Conservation (phyloP, 331 rosid species). For the Arachis monticola region DNA sequence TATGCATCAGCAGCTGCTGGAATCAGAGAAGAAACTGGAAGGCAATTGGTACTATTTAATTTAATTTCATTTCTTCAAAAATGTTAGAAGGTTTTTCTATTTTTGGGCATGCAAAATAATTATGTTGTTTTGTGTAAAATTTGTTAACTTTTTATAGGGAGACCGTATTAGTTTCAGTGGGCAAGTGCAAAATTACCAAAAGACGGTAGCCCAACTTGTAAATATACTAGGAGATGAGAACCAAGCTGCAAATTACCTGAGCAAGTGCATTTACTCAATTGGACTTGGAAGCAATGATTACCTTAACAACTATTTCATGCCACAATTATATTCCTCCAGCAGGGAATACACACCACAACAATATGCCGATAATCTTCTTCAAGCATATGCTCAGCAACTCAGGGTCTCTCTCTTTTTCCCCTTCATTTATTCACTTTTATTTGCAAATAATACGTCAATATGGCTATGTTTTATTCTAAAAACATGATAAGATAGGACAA, state of each 20-base stretch:
- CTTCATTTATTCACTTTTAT: neutral
- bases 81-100: neutral
- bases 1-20: constrained; percentile 85
- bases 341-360: constrained; percentile 66
- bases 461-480: too few species aligned
- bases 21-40: constrained; percentile 76
- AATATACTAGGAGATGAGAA: constrained; percentile 61
- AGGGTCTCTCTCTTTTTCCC: constrained; percentile 38
- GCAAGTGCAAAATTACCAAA: constrained; percentile 81
- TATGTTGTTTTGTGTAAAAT: neutral
- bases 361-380: constrained; percentile 69
- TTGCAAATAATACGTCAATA: too few species aligned
- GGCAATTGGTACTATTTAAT: constrained; percentile 54
- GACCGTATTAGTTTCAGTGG: constrained; percentile 84
- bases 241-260: constrained; percentile 62
- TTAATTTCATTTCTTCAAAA: neutral
- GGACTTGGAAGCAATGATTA: constrained; percentile 96
- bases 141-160: constrained; percentile 55
- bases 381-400: constrained; percentile 67
- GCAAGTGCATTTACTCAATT: constrained; percentile 79
- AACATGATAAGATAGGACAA: too few species aligned
- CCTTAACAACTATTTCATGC: constrained; percentile 97
- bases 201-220: constrained; percentile 66
- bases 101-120: neutral
- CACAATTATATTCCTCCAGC: constrained; percentile 61